phyloP scores from a whole-genome alignment of 2,329 filamentous ascomycete species.

The Talaromyces verruculosus region DNA sequence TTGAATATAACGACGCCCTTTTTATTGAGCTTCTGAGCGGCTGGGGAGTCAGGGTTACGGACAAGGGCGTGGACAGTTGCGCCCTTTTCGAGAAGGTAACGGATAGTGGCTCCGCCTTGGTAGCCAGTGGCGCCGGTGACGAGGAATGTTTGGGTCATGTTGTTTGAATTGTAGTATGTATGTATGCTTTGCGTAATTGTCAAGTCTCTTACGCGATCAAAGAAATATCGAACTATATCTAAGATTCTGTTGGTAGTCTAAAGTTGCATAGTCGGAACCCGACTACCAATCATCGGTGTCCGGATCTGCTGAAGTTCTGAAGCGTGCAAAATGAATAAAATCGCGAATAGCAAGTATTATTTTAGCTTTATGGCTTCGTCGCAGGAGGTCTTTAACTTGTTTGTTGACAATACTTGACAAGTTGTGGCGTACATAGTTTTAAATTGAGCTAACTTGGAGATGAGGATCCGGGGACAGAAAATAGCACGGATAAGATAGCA shows the following conservation, averaged over 20 bases:
- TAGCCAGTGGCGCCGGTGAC: background rate
- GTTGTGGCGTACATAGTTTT: background rate
- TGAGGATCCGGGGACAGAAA: background rate
- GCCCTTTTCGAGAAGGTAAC: background rate
- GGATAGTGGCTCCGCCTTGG: background rate
- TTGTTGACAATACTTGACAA: background rate
- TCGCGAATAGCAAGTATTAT: background rate
- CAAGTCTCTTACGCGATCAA: background rate
- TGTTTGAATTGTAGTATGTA: background rate
- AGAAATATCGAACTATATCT: background rate
- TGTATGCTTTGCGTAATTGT: background rate
- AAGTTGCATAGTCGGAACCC: background rate
- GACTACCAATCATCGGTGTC: background rate
- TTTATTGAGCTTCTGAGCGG: background rate
- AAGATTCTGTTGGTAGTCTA: background rate
- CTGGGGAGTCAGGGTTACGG: background rate
- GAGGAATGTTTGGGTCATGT: background rate
- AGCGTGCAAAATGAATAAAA: background rate
- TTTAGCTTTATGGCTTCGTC: background rate
- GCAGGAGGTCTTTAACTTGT: background rate
- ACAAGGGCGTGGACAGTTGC: background rate
- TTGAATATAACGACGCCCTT: background rate
- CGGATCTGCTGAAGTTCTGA: background rate
- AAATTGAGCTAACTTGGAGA: background rate
- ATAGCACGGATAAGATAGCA: background rate